Conservation (phyloP, 208 protist species). For the Angomonas desouzai region DNA sequence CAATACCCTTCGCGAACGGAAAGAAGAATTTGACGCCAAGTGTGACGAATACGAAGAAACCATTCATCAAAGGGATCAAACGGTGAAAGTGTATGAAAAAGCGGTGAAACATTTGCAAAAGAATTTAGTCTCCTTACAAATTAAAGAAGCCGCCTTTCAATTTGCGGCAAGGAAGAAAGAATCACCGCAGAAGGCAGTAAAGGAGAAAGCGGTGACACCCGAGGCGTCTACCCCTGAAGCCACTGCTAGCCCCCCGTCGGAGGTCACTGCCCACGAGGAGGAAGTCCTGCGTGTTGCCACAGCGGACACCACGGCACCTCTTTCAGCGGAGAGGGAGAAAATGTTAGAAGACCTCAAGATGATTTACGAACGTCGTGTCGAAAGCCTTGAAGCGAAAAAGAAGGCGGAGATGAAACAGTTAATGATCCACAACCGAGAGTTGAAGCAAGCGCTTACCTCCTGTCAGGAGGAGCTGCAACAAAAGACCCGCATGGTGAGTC, state of each 20-base stretch:
- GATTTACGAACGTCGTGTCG: slow-evolving; percentile 42
- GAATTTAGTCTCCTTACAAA: slow-evolving; percentile 6
- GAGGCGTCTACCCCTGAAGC: too few species aligned
- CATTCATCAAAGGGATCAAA: not conserved
- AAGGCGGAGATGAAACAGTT: slow-evolving; percentile 46
- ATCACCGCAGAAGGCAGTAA: too few species aligned
- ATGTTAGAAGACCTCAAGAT: slow-evolving; percentile 35
- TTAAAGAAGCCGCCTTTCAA: not conserved
- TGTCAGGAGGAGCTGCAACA: slow-evolving; percentile 49
- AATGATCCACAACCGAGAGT: slow-evolving; percentile 51
- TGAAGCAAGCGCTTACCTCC: slow-evolving; percentile 45
- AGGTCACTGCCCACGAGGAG: too few species aligned
- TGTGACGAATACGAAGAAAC: not conserved
- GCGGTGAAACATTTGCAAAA: slow-evolving; percentile 16
- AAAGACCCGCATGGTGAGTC: slow-evolving; percentile 29
- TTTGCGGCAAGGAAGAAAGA: slow-evolving; percentile 5
- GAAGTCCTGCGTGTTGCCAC: too few species aligned
- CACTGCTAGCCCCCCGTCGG: too few species aligned
- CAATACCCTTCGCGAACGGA: slow-evolving; percentile 35
- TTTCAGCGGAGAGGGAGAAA: slow-evolving; percentile 13
- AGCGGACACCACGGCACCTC: slow-evolving; percentile 6
- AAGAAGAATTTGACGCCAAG: slow-evolving; percentile 14
- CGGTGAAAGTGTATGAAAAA: slow-evolving; percentile 8
- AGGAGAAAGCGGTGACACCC: too few species aligned
- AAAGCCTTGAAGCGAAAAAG: slow-evolving; percentile 35